Evolutionary conservation across 2,329 filamentous ascomycete species (phyloP).

Genomic region (Neofusicoccum kwambonambiense): DNA sequence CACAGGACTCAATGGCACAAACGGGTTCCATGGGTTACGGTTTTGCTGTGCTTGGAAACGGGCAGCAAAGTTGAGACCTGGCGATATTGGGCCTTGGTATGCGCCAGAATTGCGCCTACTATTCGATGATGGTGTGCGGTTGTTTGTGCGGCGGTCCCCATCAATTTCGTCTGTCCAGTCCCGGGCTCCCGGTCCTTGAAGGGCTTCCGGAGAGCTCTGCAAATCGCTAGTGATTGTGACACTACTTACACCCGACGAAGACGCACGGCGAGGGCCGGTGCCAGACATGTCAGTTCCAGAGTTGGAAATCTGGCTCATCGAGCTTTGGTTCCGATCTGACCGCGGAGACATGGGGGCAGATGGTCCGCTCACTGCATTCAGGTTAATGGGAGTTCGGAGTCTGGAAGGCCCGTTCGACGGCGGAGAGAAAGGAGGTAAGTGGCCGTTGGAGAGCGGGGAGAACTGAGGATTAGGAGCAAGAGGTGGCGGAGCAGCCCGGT

Average conservation of each 20-base stretch:
- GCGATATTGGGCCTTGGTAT: slow-evolving; percentile 17
- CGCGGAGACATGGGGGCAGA: slow-evolving; percentile 10
- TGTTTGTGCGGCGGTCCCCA: background rate
- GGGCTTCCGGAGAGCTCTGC: background rate
- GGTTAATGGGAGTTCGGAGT: slow-evolving; percentile 35
- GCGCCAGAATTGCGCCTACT: slow-evolving; percentile 9
- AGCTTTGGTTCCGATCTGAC: slow-evolving; percentile 30
- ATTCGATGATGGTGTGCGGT: slow-evolving; percentile 3
- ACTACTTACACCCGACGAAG: background rate
- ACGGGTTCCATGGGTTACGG: slow-evolving; percentile 39
- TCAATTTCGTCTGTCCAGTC: background rate
- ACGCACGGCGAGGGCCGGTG: background rate
- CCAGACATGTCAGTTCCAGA: slow-evolving; percentile 17
- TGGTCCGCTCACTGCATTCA: slow-evolving; percentile 24
- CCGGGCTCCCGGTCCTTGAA: background rate
- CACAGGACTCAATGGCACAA: slow-evolving; percentile 28
- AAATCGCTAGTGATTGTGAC: background rate
- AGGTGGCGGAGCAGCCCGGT: slow-evolving; percentile 24
- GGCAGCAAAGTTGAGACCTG: slow-evolving; percentile 33
- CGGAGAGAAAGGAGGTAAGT: slow-evolving; percentile 21
- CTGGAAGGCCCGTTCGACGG: slow-evolving; percentile 27
- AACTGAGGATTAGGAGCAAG: slow-evolving; percentile 32
- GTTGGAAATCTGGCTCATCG: slow-evolving; percentile 31
- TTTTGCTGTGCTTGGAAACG: slow-evolving; percentile 31
- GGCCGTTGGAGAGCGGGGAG: slow-evolving; percentile 30